Percentiles rank a stretch among this genome's conserved stretches.
These are phyloP conservation scores for Millerozyma miso DNA, from an alignment of 805 yeast species.

Conservation along the genomic window DNA sequence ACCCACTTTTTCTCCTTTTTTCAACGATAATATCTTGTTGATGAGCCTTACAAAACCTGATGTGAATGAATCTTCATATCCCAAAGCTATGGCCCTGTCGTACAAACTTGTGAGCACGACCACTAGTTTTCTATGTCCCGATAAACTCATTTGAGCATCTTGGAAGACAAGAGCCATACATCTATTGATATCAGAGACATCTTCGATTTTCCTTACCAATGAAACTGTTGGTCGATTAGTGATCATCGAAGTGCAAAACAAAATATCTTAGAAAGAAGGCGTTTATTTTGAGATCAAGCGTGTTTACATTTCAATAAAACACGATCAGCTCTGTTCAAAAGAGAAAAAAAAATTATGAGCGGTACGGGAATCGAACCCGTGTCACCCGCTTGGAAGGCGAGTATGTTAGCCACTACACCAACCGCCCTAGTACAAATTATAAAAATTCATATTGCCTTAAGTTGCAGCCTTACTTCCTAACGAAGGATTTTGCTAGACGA, in stretches of 20 bases:
- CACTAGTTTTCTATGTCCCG: slow-evolving; percentile 74
- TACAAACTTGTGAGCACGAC: slow-evolving; percentile 59
- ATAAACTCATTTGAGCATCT: slow-evolving; percentile 68
- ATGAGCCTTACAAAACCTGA: slow-evolving; percentile 56
- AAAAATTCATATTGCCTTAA: neutral
- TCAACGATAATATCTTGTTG: slow-evolving; percentile 62
- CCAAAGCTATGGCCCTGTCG: slow-evolving; percentile 48
- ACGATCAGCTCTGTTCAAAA: slow-evolving; percentile 1
- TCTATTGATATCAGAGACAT: slow-evolving; percentile 18
- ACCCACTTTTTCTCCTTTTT: slow-evolving; percentile 65
- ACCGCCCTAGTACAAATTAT: slow-evolving; percentile 48
- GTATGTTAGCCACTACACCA: slow-evolving; percentile 91
- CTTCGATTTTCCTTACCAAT: slow-evolving; percentile 16
- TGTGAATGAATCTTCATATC: slow-evolving; percentile 55
- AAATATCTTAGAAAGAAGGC: neutral
- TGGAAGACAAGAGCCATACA: slow-evolving; percentile 70
- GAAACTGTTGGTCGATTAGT: slow-evolving; percentile 9
- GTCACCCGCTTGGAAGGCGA: slow-evolving; percentile 93
- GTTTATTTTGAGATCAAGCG: neutral
- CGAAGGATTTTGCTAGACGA: neutral
- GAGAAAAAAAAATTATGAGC: slow-evolving; percentile 45
- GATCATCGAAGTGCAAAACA: slow-evolving; percentile 3
- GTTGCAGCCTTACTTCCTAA: neutral
- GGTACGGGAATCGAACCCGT: slow-evolving; percentile 94
- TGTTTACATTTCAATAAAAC: neutral